Evolutionary conservation across 176 grass and related monocot genomes (phyloP).

Genomic region (Elaeis guineensis): DNA sequence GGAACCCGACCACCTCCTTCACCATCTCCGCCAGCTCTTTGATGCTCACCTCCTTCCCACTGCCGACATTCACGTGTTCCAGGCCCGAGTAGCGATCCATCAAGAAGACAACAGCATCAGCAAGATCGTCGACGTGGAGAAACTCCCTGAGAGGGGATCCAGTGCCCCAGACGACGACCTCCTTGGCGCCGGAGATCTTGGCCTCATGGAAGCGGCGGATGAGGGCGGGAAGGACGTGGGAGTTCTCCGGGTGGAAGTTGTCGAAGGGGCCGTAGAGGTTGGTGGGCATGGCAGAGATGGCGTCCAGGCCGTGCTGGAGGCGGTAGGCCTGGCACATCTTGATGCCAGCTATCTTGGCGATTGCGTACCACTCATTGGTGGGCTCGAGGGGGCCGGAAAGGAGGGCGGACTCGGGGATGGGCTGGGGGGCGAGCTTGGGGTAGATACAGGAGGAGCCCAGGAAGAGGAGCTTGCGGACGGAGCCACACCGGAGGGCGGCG

Average conservation of each 20-base stretch:
- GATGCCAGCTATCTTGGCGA: conserved; percentile 80
- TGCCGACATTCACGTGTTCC: conserved; percentile 71
- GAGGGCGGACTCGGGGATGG: conserved; percentile 54
- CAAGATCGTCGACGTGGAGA: conserved; percentile 58
- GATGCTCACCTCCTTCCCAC: conserved; percentile 57
- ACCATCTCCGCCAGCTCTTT: conserved; percentile 54
- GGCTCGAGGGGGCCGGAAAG: conserved; percentile 71
- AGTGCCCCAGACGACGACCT: conserved; percentile 68
- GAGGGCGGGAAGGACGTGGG: conserved; percentile 52
- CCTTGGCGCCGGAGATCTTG: conserved; percentile 22
- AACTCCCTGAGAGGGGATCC: conserved; percentile 52
- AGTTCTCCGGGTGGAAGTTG: not conserved
- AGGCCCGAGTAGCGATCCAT: conserved; percentile 56
- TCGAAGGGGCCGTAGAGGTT: not conserved
- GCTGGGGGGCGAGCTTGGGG: conserved; percentile 70
- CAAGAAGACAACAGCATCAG: conserved; percentile 54
- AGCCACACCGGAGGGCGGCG: conserved; percentile 42
- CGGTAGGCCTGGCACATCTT: conserved; percentile 85
- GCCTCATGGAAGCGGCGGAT: conserved; percentile 74
- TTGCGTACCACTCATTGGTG: conserved; percentile 83
- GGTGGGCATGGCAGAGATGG: conserved; percentile 51
- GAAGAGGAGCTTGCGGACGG: conserved; percentile 73
- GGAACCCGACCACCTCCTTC: conserved; percentile 47
- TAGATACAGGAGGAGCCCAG: conserved; percentile 88
- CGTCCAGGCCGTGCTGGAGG: conserved; percentile 68